phyloP scores from a whole-genome alignment of 345 rosid genomes.

The Xanthoceras sorbifolium region DNA sequence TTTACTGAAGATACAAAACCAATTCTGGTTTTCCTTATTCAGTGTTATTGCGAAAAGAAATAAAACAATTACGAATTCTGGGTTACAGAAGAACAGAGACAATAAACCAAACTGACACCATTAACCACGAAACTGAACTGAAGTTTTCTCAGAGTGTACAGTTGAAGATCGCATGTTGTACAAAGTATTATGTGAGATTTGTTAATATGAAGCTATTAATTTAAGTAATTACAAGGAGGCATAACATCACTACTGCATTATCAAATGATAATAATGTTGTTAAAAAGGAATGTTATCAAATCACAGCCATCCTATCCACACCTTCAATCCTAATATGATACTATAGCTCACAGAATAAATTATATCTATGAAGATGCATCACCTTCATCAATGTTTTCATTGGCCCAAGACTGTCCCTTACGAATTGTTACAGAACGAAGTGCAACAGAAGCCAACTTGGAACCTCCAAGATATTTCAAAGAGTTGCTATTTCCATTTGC shows the following conservation, averaged over 20 bases:
- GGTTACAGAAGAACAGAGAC: neutral
- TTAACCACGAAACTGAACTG: neutral
- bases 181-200: neutral
- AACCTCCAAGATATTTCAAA: slow-evolving; percentile 81
- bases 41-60: neutral
- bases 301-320: neutral
- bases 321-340: slow-evolving; percentile 2
- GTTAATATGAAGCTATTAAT: neutral
- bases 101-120: neutral
- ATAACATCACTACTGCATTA: neutral
- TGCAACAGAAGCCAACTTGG: slow-evolving; percentile 72
- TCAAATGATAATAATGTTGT: neutral
- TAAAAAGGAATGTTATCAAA: neutral
- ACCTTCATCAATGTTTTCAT: slow-evolving; percentile 95
- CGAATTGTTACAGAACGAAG: slow-evolving; percentile 84
- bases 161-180: neutral
- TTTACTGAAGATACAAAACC: slow-evolving; percentile 8
- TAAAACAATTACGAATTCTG: neutral
- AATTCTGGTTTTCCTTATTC: neutral
- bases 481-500: slow-evolving; percentile 77
- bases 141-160: neutral
- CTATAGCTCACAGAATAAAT: slow-evolving; percentile 8
- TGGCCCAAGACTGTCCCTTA: slow-evolving; percentile 86
- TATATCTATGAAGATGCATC: slow-evolving; percentile 24
- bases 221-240: neutral